Base-by-base conservation (phyloP, 495 filamentous ascomycete species). In the Lichenothelia convexa region DNA sequence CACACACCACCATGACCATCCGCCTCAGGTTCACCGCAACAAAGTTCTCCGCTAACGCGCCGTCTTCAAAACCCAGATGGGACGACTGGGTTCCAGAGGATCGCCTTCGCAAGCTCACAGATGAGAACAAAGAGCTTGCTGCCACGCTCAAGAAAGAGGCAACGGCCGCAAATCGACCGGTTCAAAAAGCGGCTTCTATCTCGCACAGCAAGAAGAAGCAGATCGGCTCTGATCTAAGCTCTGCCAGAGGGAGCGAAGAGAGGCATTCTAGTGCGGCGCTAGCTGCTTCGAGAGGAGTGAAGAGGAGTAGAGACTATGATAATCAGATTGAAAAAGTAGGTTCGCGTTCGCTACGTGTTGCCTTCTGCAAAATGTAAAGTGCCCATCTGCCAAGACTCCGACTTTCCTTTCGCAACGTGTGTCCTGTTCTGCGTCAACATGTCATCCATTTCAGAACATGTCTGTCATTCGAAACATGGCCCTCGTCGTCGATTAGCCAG, bases 11-110 rank as follows among this genome's bases (percentile, higher is more conserved):
- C n/a, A n/a, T n/a, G n/a, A n/a, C n/a, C n/a, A n/a, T n/a, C n/a
- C n/a, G n/a, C n/a, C n/a, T n/a, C n/a, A n/a, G n/a, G n/a, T n/a
- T n/a, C n/a, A n/a, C n/a, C n/a, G n/a, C n/a, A n/a, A n/a, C n/a
- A n/a, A n/a, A n/a, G n/a, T n/a, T n/a, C n/a, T n/a, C n/a, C n/a
- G n/a, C n/a, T n/a, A n/a, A n/a, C n/a, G n/a, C n/a, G n/a, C n/a
- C n/a, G n/a, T n/a, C n/a, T n/a, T n/a, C n/a, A n/a, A n/a, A n/a
- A 18, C 12, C 17, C 45, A 82, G 80, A 31, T 97, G 89, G 89
- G 89, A 97, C 62, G 89, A 97, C 64, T 95, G 87, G 85, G 89
- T 95, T 26, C 74, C 81, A 6, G 75, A 87, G 55, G 89, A 95
- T 55, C 83, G 89, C 36, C 74, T 97, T 11, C 75, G 87, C 39